Evolutionary conservation across 805 yeast species (phyloP), one percentile per base, ranked within the genome.

Genomic region (Kodamaea jinghongensis): DNA sequence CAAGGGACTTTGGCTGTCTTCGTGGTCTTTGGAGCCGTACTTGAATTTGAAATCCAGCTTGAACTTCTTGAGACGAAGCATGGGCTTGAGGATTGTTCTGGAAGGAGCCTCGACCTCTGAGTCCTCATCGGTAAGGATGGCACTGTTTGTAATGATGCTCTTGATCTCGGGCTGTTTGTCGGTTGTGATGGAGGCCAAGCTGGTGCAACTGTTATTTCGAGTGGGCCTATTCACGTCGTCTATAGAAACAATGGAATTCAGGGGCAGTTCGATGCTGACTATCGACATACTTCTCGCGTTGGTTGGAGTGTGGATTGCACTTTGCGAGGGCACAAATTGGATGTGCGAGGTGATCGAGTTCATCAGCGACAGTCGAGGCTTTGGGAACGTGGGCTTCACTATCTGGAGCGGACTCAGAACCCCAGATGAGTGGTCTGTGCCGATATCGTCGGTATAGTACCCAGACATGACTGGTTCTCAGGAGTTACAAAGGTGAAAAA

Each of bases 181-280:
- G 26, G 16, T 28, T 22, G 23, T 15, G 9, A 54, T 34, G 7
- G 55, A 48, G 12, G 48, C 47, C 29, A 58, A 42, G 35, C 58
- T 51, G 13, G 60, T 48, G 34, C 50, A 47, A 42, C 70, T 63
- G 45, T 63, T 61, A 43, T 65, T 66, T 35, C 73, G 46, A 2
- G 66, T 56, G 17, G 57, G 56, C 22, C 59, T 49, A 13, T 49
- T 34, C 33, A 52, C 43, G 38, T 68, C 74, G 38, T 68, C 74
- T 1, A 62, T 52, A 8, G 69, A 62, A 4, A 63, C 66, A 11
- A 68, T 67, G 17, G 69, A 63, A 45, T 68, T 68, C 29, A 72
- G 52, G 3, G 71, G 71, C 47, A 64, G 58, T 33, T 63, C 73
- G n/a, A 38, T 38, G 47, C 67, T 60, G 13, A 59, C 61, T 9